Evolutionary conservation across 2,329 filamentous ascomycete genomes (phyloP), one percentile per base, ranked within the genome.

Genomic region (Passalora sequoiae): DNA sequence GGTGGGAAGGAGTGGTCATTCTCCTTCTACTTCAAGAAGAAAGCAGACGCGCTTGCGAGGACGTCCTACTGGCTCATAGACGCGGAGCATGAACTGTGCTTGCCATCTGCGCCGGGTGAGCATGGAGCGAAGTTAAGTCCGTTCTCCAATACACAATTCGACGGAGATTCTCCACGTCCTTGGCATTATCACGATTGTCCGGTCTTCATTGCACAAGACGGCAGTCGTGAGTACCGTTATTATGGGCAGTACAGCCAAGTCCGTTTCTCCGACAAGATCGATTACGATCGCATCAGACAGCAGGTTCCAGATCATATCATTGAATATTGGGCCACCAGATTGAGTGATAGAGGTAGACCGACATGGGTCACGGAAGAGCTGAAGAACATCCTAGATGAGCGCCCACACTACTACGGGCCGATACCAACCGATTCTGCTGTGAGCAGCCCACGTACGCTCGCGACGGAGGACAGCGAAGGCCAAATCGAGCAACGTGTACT

Each of bases 101-200:
- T 69, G 4, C 71, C 70, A 0, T 40, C 46, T 2, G n/a, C 36
- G 0, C 66, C 69, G 2, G 68, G 69, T 38, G 30, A 58, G 15
- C 69, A 73, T 43, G 70, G 71, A 21, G 70, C 69, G 4, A 73
- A 72, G 47, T 54, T 73, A 6, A 69, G 66, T 1, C 63, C 69
- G 0, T 69, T 73, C 60, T 70, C 69, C 63, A 70, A 70, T 51
- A 48, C 57, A 6, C 58, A 61, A 3, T n/a, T 24, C 33, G 9
- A 7, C 19, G 55, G 59, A n/a, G 51, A 61, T 5, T 47, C 44
- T 1, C 58, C 53, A 6, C 43, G 50, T 2, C 53, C 44, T 1
- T 35, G 50, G 12, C 59, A 63, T 3, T 68, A 66, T 46, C 44
- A 57, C n/a, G 50, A 68, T 19, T 63, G 66, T 0, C 69, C 70